Conservation (phyloP, 164 flowering plant species). For the Taxillus chinensis region DNA sequence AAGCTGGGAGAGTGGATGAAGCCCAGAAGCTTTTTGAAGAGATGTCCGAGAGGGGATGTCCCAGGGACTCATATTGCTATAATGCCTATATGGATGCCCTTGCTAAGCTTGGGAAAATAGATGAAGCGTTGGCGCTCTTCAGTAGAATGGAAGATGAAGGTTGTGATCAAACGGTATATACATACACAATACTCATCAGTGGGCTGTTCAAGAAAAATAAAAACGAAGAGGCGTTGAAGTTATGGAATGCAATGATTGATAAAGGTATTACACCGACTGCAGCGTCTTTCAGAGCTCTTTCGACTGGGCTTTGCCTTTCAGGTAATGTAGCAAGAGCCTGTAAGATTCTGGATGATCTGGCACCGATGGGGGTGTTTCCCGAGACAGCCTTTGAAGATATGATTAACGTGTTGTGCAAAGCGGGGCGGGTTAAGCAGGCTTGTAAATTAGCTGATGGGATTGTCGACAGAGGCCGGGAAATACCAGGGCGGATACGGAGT, state of each 20-base stretch:
- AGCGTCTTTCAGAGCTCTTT: constrained; percentile 78
- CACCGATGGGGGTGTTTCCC: constrained; percentile 76
- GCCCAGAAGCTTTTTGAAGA: constrained; percentile 73
- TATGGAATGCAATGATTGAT: constrained; percentile 91
- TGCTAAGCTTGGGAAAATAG: constrained; percentile 51
- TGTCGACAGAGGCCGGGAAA: constrained; percentile 86
- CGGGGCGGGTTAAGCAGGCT: constrained; percentile 72
- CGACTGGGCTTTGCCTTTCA: constrained; percentile 85
- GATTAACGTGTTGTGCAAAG: constrained; percentile 76
- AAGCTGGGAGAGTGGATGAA: constrained; percentile 69
- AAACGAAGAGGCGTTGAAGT: constrained; percentile 83
- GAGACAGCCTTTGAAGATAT: constrained; percentile 85
- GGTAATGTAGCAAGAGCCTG: constrained; percentile 89
- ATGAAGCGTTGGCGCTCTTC: constrained; percentile 64
- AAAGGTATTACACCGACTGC: constrained; percentile 83
- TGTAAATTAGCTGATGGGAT: constrained; percentile 96
- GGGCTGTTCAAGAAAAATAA: constrained; percentile 64
- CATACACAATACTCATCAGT: constrained; percentile 75
- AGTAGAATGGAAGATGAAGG: constrained; percentile 75
- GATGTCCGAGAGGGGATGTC: constrained; percentile 64
- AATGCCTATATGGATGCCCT: constrained; percentile 78
- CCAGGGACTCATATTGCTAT: constrained; percentile 83
- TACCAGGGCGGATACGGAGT: constrained; percentile 76
- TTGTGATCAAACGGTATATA: constrained; percentile 83
- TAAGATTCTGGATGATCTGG: constrained; percentile 63